Conservation (phyloP, 331 rosid species). For the Acacia pycnantha region DNA sequence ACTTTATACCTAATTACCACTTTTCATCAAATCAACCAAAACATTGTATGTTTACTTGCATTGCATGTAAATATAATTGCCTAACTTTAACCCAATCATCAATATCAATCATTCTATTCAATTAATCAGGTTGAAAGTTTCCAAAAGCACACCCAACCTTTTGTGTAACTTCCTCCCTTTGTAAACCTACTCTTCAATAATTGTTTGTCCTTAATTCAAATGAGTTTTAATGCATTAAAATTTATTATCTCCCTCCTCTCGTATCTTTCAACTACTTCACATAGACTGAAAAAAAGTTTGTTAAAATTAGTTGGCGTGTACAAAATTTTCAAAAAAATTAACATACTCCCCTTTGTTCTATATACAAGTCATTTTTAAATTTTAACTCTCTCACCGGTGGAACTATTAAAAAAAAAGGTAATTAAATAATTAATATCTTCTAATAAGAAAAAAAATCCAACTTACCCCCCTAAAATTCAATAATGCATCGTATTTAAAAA, state of each 20-base stretch:
- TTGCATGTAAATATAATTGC: neutral
- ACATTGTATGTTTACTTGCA: neutral
- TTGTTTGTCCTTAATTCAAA: neutral
- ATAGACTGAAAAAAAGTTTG: no score
- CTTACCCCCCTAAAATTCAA: neutral
- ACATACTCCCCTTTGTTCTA: neutral
- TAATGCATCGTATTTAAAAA: neutral
- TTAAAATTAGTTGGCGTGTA: neutral
- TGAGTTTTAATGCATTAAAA: neutral
- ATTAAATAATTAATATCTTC: no score
- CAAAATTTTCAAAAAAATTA: no score
- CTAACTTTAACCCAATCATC: neutral
- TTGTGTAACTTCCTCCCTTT: neutral
- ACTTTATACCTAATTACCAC: neutral
- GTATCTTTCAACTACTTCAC: no score
- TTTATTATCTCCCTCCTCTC: neutral
- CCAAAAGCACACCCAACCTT: neutral
- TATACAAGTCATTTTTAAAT: neutral
- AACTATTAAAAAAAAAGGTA: no score
- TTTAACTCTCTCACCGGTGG: no score
- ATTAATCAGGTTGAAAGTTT: neutral
- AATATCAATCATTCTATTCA: constrained; percentile 7
- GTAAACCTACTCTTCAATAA: neutral
- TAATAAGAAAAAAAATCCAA: no score
- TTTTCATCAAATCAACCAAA: neutral